Base-by-base conservation (phyloP, 306 rosid species). In the Cajanus cajan region DNA sequence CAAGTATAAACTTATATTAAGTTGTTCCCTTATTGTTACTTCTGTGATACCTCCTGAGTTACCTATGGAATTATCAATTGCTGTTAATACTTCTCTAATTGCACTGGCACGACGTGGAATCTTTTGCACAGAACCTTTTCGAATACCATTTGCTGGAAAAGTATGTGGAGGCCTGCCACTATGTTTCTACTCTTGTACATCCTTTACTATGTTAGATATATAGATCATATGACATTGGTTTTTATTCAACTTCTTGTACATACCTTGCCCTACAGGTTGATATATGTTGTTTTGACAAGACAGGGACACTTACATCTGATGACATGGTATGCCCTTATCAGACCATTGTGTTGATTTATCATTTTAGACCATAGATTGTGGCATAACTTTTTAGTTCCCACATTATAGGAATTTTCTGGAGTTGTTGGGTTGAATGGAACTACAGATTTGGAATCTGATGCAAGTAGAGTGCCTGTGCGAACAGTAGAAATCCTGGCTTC, bases 61-160 rank as follows among this genome's bases (percentile, higher is more conserved):
- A 84, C 99, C 99, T 37, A 96, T 96, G 99, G 99, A 96, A 87
- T 88, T 96, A 79, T 96, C 99, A 21, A 96, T 96, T 85, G 99
- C 99, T 25, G 99, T 96, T 74, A 96, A 96, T 89, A 96, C 99
- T 62, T 96, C 99, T 36, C 81, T 96, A 73, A 96, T 96, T 89
- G 99, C 99, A n/a, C 83, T 96, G 58, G 97, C 99, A 28, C 92
- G 98, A 0, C 90, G 89, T 50, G 99, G 99, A 82, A 91, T 96
- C 67, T 96, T 91, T 88, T 96, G 99, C 70, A 96, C 99, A 0
- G 99, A 96, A 81, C 99, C 99, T 80, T 96, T 96, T 80, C 90
- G 99, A 68, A 96, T 96, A 76, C 99, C 99, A 70, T 96, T 96
- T 93, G 99, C 98, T 77, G 99, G 99, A 81, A 96, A 96, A 98